Evolutionary conservation across 2,329 filamentous ascomycete genomes (phyloP).

Genomic region (Colletotrichum destructivum): DNA sequence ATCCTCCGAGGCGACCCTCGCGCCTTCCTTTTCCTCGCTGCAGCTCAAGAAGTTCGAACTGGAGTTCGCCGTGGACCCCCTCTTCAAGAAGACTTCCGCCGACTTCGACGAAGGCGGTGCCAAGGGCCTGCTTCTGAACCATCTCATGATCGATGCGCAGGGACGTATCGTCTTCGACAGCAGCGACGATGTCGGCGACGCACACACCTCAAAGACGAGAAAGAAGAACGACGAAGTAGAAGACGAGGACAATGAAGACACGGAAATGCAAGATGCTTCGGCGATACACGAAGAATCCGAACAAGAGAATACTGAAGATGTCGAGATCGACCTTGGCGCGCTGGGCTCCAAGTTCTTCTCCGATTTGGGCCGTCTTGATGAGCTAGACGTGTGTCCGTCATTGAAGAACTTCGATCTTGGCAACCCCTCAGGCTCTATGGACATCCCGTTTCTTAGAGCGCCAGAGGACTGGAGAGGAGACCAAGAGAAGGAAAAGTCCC

Average conservation of each 20-base stretch:
- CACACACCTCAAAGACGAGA: constrained; percentile 57
- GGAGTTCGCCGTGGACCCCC: constrained; percentile 94
- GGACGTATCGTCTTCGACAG: constrained; percentile 98
- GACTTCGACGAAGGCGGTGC: constrained; percentile 99
- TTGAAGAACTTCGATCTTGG: constrained; percentile 95
- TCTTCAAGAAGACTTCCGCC: constrained; percentile 99
- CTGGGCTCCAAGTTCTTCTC: constrained; percentile 90
- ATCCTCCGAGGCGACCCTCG: constrained; percentile 93
- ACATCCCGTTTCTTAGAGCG: constrained; percentile 93
- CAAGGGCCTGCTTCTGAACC: constrained; percentile 94
- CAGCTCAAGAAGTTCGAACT: constrained; percentile 98
- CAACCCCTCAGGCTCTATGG: constrained; percentile 85
- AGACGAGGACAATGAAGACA: constrained; percentile 56
- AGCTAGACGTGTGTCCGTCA: constrained; percentile 94
- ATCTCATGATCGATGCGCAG: constrained; percentile 93
- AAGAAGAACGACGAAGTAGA: constrained; percentile 55
- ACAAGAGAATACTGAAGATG: constrained; percentile 59
- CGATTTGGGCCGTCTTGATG: constrained; percentile 81
- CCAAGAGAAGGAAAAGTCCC: constrained; percentile 73
- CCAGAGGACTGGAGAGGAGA: constrained; percentile 87
- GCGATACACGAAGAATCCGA: constrained; percentile 44
- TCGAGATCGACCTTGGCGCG: constrained; percentile 83
- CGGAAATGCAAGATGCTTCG: constrained; percentile 53
- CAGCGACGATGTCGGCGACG: constrained; percentile 84
- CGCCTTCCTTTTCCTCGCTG: constrained; percentile 87